phyloP scores from a whole-genome alignment of 331 rosid species.

The Saraca asoca region DNA sequence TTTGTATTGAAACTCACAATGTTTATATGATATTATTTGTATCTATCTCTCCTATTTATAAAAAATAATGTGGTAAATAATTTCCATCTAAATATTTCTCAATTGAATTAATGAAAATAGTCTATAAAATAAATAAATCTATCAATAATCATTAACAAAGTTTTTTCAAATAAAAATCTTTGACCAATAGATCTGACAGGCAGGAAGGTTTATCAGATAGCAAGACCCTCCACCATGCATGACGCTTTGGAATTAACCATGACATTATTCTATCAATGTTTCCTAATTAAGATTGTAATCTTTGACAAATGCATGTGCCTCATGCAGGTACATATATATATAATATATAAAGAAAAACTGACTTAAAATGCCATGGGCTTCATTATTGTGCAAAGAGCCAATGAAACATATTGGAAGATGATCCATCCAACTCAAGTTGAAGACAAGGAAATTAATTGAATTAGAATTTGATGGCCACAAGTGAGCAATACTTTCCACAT shows the following conservation, averaged over 20 bases:
- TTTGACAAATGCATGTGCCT: constrained; percentile 36
- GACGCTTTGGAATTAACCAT: constrained; percentile 14
- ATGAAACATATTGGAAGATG: not conserved
- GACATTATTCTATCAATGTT: constrained; percentile 28
- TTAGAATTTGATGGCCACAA: constrained; percentile 17
- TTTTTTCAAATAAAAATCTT: constrained; percentile 63
- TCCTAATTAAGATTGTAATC: constrained; percentile 31
- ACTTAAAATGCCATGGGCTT: constrained; percentile 3
- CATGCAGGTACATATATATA: constrained; percentile 47
- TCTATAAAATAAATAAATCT: too few species aligned
- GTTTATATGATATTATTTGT: too few species aligned
- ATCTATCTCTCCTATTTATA: too few species aligned
- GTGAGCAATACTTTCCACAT: constrained; percentile 36
- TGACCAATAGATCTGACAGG: constrained; percentile 74
- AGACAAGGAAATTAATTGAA: not conserved
- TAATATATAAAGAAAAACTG: not conserved
- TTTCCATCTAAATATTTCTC: too few species aligned
- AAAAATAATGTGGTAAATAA: too few species aligned
- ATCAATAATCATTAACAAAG: not conserved
- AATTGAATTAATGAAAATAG: too few species aligned
- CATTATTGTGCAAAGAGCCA: constrained; percentile 22
- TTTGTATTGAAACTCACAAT: too few species aligned
- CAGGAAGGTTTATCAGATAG: constrained; percentile 48
- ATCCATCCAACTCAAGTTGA: constrained; percentile 8
- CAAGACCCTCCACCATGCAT: constrained; percentile 49